These are phyloP conservation scores for Russula emetica DNA, from an alignment of 768 basidiomycete species.

Conservation along the genomic window DNA sequence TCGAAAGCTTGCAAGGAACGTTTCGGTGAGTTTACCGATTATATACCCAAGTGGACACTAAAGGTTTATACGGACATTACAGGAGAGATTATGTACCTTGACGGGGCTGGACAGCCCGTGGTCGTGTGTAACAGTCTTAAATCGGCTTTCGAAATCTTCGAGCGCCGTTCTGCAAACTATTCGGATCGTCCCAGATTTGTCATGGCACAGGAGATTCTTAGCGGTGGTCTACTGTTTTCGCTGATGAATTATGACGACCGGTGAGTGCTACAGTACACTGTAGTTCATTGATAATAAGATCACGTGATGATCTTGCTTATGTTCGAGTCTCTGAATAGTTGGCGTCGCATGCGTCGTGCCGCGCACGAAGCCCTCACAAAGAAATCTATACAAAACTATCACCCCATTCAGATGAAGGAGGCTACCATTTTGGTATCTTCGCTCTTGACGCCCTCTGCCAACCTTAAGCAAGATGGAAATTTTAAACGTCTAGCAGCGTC, in stretches of 20 bases:
- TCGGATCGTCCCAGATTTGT: constrained; percentile 28
- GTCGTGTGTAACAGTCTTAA: constrained; percentile 32
- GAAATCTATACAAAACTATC: constrained; percentile 27
- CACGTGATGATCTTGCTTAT: too few relatives aligned
- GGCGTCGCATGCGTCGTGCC: constrained; percentile 34
- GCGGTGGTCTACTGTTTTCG: constrained; percentile 4
- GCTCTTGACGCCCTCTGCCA: constrained; percentile 31
- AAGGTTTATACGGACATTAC: background rate
- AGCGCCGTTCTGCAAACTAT: constrained; percentile 31
- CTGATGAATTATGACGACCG: constrained; percentile 3
- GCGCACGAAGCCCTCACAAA: constrained; percentile 35
- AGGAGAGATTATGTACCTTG: constrained; percentile 27
- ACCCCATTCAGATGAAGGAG: constrained; percentile 33
- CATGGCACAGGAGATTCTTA: constrained; percentile 18
- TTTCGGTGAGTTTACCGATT: constrained; percentile 1
- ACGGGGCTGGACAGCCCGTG: constrained; percentile 22
- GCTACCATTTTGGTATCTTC: constrained; percentile 32
- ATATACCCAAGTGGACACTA: background rate
- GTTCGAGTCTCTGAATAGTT: too few relatives aligned
- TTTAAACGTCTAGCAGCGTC: constrained; percentile 32
- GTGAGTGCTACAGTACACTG: background rate
- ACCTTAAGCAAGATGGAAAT: constrained; percentile 32
- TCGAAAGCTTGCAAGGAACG: constrained; percentile 11
- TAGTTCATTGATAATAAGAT: too few relatives aligned
- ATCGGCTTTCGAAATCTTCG: constrained; percentile 31